Conservation (phyloP, 2,329 filamentous ascomycete species). For the Lojkania enalia region DNA sequence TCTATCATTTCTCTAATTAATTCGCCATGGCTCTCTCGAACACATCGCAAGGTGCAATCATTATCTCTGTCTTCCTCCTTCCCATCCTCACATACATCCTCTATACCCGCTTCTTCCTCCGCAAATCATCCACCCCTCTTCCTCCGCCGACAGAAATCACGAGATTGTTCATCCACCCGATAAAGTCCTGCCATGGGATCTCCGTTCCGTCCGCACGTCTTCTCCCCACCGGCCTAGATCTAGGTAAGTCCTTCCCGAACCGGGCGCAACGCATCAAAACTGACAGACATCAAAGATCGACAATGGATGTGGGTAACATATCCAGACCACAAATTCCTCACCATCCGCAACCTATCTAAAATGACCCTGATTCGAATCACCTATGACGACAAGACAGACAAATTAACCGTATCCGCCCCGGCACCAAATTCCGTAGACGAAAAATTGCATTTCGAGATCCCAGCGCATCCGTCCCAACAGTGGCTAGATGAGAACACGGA, state of each 20-base stretch:
- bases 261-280: conserved; percentile 2
- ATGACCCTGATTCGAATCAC: conserved; percentile 66
- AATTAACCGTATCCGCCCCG: conserved; percentile 55
- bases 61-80: conserved; percentile 32
- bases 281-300: conserved; percentile 57
- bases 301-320: conserved; percentile 68
- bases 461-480: conserved; percentile 56
- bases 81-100: conserved; percentile 38
- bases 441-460: conserved; percentile 52
- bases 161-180: conserved; percentile 63
- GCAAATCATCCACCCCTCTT: conserved; percentile 26
- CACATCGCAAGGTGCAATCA: conserved; percentile 25
- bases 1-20: too few species aligned
- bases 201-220: conserved; percentile 57
- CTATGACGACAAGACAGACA: conserved; percentile 50
- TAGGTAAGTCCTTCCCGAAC: conserved; percentile 39
- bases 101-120: conserved; percentile 17
- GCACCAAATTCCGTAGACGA: conserved; percentile 39
- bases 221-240: conserved; percentile 60
- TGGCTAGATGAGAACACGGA: conserved; percentile 61
- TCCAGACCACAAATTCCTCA: conserved; percentile 59
- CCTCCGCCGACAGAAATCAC: conserved; percentile 49
- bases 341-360: conserved; percentile 62
- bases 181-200: conserved; percentile 69
- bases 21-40: conserved; percentile 30